Evolutionary conservation across 192 early-diverging fungal species (phyloP).

Genomic region (Backusella tuberculispora): DNA sequence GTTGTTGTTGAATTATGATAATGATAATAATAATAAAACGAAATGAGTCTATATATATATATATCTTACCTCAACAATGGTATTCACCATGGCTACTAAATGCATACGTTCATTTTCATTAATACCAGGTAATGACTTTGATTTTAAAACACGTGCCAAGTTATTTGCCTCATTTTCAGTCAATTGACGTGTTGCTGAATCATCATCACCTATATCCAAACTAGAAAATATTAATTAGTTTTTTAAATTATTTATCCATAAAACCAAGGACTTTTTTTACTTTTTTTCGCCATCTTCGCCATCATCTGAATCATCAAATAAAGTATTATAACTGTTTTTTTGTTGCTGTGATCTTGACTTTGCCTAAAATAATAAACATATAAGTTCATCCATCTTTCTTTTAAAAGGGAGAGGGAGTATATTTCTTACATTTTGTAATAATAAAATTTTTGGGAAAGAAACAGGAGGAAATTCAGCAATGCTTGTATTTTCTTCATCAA

Average conservation of each 20-base stretch:
- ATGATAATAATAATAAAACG: constrained; percentile 13
- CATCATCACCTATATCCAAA: constrained; percentile 26
- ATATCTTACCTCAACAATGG: constrained; percentile 58
- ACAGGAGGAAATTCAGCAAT: constrained; percentile 61
- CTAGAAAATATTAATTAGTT: not conserved
- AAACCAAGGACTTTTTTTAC: not conserved
- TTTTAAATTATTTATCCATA: no score
- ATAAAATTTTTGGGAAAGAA: constrained; percentile 63
- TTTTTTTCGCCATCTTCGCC: constrained; percentile 37
- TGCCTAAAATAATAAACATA: not conserved
- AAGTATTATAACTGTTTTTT: constrained; percentile 50
- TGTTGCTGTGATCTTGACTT: constrained; percentile 14
- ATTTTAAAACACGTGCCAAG: constrained; percentile 55
- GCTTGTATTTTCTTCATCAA: constrained; percentile 44
- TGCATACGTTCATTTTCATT: constrained; percentile 70
- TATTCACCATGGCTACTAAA: constrained; percentile 79
- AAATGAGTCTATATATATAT: not conserved
- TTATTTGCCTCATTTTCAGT: constrained; percentile 30
- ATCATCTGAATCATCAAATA: constrained; percentile 69
- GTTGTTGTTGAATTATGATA: not conserved
- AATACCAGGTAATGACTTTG: constrained; percentile 62
- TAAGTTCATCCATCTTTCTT: not conserved
- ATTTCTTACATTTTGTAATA: constrained; percentile 51
- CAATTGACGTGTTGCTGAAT: constrained; percentile 16
- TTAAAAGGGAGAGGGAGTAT: not conserved